Conservation (phyloP, 2,329 filamentous ascomycete genomes). For the Arthroderma sp. region DNA sequence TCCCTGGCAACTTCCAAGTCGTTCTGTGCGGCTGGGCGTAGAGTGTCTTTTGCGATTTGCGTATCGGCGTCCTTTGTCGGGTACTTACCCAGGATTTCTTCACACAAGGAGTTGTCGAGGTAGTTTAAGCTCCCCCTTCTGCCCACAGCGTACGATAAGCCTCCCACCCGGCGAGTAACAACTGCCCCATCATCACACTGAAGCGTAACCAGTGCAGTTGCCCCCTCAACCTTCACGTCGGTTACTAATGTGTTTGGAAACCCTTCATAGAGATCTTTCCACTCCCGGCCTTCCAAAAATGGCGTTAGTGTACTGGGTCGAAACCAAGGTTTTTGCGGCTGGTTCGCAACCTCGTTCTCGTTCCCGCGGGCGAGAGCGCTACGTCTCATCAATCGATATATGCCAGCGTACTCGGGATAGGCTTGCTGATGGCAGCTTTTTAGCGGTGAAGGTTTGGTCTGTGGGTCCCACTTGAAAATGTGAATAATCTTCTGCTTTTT, state of each 20-base stretch:
- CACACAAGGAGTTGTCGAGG: slow-evolving; percentile 33
- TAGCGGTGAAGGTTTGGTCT: slow-evolving; percentile 42
- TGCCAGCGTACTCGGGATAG: slow-evolving; percentile 48
- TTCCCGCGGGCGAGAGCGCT: slow-evolving; percentile 23
- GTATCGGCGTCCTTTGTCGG: slow-evolving; percentile 11
- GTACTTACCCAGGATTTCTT: slow-evolving; percentile 32
- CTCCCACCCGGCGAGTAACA: slow-evolving; percentile 35
- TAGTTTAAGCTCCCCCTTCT: slow-evolving; percentile 43
- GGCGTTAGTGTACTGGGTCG: slow-evolving; percentile 27
- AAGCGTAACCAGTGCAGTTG: slow-evolving; percentile 30
- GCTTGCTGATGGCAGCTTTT: slow-evolving; percentile 47
- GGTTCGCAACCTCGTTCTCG: slow-evolving; percentile 11
- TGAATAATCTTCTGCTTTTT: slow-evolving; percentile 43
- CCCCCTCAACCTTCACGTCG: slow-evolving; percentile 21
- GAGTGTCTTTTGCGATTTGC: slow-evolving; percentile 39
- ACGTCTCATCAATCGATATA: slow-evolving; percentile 49
- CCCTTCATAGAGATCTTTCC: slow-evolving; percentile 41
- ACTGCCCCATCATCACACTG: slow-evolving; percentile 29
- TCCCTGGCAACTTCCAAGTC: slow-evolving; percentile 40
- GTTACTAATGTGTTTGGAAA: slow-evolving; percentile 40
- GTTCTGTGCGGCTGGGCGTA: slow-evolving; percentile 39
- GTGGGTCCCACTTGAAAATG: slow-evolving; percentile 47
- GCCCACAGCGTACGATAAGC: slow-evolving; percentile 43
- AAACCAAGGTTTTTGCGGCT: slow-evolving; percentile 18
- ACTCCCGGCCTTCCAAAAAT: slow-evolving; percentile 37